Evolutionary conservation across 306 rosid genomes (phyloP).

Genomic region (Vicia faba): DNA sequence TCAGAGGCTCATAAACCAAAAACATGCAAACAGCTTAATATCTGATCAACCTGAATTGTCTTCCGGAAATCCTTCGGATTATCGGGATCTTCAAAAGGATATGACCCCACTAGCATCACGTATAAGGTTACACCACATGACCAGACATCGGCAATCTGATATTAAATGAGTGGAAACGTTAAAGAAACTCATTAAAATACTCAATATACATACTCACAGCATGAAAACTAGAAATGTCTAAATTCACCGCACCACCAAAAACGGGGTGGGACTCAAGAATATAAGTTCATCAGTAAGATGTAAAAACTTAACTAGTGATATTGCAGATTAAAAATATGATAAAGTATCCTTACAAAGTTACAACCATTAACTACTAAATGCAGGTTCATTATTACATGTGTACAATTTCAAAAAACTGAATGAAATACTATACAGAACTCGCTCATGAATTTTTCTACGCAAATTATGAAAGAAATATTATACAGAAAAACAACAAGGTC

Average conservation of each 20-base stretch:
- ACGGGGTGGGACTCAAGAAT: no score
- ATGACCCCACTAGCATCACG: conserved; percentile 87
- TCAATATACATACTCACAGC: conserved; percentile 1
- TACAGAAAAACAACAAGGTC: conserved; percentile 23
- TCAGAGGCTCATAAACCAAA: conserved; percentile 22
- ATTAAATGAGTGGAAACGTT: conserved; percentile 33
- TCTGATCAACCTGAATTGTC: conserved; percentile 73
- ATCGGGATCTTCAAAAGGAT: conserved; percentile 94
- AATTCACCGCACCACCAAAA: no score
- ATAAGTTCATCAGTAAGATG: no score
- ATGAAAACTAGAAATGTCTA: no score
- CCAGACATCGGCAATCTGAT: conserved; percentile 95
- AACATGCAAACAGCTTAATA: conserved; percentile 25
- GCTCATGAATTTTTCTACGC: background rate
- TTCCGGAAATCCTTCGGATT: conserved; percentile 84
- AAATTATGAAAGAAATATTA: conserved; percentile 12
- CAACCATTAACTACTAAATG: no score
- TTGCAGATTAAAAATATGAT: no score
- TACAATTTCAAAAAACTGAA: no score
- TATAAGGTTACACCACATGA: conserved; percentile 94
- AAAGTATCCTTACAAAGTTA: no score
- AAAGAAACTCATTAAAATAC: conserved; percentile 18
- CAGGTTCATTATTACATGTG: no score
- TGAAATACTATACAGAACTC: background rate
- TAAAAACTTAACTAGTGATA: no score